Evolutionary conservation across 75 land plant genomes (phyloP).

Genomic region (Picea glauca): DNA sequence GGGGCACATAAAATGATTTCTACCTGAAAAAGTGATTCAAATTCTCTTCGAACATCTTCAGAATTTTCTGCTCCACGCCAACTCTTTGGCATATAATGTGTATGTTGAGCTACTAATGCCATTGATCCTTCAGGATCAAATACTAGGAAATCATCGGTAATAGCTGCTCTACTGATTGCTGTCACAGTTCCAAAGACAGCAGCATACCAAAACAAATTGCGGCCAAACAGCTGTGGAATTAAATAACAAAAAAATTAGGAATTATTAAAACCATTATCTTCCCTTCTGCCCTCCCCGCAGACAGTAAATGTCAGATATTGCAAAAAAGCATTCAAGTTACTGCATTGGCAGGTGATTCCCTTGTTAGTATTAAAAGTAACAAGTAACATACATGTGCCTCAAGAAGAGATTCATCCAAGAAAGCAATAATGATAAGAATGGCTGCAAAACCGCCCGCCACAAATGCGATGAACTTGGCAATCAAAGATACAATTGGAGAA

Average conservation of each 20-base stretch:
- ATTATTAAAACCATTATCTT: background rate
- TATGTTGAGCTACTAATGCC: constrained; percentile 78
- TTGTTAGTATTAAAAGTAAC: too few species aligned
- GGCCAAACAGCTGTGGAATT: constrained; percentile 81
- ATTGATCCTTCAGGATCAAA: constrained; percentile 87
- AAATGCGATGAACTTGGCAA: constrained; percentile 93
- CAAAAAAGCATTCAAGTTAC: background rate
- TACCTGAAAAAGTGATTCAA: constrained; percentile 96
- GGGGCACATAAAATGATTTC: background rate
- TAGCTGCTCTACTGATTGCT: constrained; percentile 74
- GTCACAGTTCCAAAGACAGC: constrained; percentile 93
- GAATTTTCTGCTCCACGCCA: constrained; percentile 92
- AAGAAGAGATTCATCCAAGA: constrained; percentile 93
- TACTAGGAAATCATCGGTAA: constrained; percentile 74
- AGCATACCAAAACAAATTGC: constrained; percentile 94
- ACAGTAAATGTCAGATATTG: background rate
- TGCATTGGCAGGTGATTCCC: too few species aligned
- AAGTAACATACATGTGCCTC: constrained; percentile 79
- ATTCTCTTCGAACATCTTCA: constrained; percentile 67
- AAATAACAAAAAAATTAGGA: background rate
- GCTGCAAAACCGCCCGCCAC: constrained; percentile 92
- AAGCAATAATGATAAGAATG: constrained; percentile 77
- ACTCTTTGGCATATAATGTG: constrained; percentile 96
- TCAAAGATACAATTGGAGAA: constrained; percentile 73
- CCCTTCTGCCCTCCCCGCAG: background rate